A percentile compares a stretch with the other conserved stretches of the same genome.
Evolutionary conservation across 495 filamentous ascomycete genomes (phyloP).

Genomic region (Wilcoxina mikolae): DNA sequence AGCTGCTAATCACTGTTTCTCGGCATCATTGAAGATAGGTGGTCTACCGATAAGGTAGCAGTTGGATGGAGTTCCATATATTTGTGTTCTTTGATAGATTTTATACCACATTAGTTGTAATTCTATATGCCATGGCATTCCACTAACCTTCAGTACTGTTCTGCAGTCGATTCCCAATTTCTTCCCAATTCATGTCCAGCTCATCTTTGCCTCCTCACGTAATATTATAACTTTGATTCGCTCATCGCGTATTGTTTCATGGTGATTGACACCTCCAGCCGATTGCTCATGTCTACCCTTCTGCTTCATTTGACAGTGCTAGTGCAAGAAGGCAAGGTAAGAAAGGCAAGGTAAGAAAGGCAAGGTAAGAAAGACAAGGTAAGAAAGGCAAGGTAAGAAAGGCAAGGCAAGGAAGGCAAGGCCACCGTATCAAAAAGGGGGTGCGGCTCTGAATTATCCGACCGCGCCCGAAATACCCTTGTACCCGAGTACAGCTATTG

Average conservation of each 20-base stretch:
- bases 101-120: too few relatives aligned
- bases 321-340: too few relatives aligned
- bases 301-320: too few relatives aligned
- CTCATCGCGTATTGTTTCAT: conserved; percentile 9
- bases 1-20: not conserved
- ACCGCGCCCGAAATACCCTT: too few relatives aligned
- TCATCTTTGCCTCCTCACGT: not conserved
- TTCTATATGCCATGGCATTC: not conserved
- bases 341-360: too few relatives aligned
- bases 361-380: too few relatives aligned
- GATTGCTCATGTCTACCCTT: too few relatives aligned
- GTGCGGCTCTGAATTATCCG: too few relatives aligned
- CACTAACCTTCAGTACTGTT: conserved; percentile 5
- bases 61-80: conserved; percentile 5
- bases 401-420: too few relatives aligned
- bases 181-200: not conserved
- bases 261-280: conserved; percentile 13
- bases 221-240: not conserved
- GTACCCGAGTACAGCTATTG: too few relatives aligned
- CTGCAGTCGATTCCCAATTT: not conserved
- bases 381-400: too few relatives aligned
- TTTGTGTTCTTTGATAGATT: conserved; percentile 5
- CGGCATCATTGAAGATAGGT: not conserved
- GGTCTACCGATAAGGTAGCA: not conserved
- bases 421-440: too few relatives aligned